A percentile compares a stretch with the other conserved stretches of the same genome.
Conservation (phyloP, 331 rosid species). For the Dryas integrifolia region DNA sequence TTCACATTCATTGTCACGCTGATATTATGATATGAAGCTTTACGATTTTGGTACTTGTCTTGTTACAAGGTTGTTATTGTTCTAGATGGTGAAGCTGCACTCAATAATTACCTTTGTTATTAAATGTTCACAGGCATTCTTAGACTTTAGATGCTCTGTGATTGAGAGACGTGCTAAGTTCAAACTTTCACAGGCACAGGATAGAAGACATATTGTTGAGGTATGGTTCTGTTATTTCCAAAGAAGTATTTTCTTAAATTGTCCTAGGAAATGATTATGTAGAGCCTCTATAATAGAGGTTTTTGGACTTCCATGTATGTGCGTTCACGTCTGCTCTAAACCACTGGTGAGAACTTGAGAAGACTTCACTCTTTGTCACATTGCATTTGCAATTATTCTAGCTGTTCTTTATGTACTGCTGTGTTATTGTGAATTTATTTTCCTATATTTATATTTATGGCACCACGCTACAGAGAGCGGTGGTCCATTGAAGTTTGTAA, state of each 20-base stretch:
- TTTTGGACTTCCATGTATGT: constrained; percentile 3
- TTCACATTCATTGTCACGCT: neutral
- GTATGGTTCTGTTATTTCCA: constrained; percentile 32
- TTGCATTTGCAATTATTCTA: neutral
- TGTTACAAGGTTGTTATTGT: neutral
- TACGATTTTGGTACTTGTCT: neutral
- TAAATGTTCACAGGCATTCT: constrained; percentile 59
- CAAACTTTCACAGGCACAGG: constrained; percentile 79
- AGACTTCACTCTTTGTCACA: neutral
- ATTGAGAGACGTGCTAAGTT: constrained; percentile 86
- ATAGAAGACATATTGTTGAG: constrained; percentile 84
- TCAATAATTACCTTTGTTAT: neutral
- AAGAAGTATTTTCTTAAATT: neutral
- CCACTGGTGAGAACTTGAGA: neutral
- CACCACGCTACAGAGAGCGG: neutral
- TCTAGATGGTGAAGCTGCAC: neutral
- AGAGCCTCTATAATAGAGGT: too few species aligned
- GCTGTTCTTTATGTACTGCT: neutral
- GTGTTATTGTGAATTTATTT: neutral
- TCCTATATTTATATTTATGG: neutral
- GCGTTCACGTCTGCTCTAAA: neutral
- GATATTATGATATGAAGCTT: neutral
- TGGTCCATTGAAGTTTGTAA: neutral
- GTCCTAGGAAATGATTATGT: neutral
- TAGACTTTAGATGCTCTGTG: constrained; percentile 89